Evolutionary conservation across 2,329 filamentous ascomycete genomes (phyloP).

Genomic region (Colletotrichum orchidophilum): DNA sequence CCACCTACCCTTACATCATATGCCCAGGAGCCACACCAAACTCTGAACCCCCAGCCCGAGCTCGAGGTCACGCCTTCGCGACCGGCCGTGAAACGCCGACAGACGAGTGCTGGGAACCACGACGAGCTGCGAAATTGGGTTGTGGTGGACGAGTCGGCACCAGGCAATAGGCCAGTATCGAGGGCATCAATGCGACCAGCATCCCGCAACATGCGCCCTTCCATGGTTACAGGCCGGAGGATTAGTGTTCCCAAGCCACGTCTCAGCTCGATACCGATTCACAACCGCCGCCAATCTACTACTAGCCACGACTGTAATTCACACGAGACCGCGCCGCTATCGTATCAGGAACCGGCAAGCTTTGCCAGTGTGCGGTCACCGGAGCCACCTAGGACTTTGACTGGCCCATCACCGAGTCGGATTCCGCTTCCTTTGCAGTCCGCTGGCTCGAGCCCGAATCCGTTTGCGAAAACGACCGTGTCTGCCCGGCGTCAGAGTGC

Average conservation of each 20-base stretch:
- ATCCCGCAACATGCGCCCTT: constrained; percentile 39
- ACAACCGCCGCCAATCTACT: constrained; percentile 41
- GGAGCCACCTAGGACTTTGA: constrained; percentile 40
- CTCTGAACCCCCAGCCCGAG: constrained; percentile 42
- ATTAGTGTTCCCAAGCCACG: constrained; percentile 55
- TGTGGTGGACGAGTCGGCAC: constrained; percentile 61
- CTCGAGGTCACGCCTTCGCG: constrained; percentile 53
- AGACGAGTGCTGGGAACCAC: constrained; percentile 55
- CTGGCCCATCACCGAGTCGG: constrained; percentile 51
- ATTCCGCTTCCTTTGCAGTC: constrained; percentile 49
- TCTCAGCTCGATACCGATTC: constrained; percentile 43
- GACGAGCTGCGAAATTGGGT: constrained; percentile 78
- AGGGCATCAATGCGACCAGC: constrained; percentile 26
- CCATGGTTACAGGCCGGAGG: constrained; percentile 50
- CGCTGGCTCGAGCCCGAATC: constrained; percentile 33
- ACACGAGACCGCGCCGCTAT: constrained; percentile 45
- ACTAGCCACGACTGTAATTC: constrained; percentile 43
- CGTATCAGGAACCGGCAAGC: constrained; percentile 43
- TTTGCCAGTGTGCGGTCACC: constrained; percentile 61
- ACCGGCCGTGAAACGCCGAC: constrained; percentile 62
- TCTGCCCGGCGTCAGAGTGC: constrained; percentile 34
- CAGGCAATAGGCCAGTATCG: constrained; percentile 7
- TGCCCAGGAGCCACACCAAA: constrained; percentile 38
- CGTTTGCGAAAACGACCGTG: constrained; percentile 36
- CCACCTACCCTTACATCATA: constrained; percentile 42